phyloP scores from a whole-genome alignment of 2,329 filamentous ascomycete genomes.

The Conoideocrella luteorostrata region DNA sequence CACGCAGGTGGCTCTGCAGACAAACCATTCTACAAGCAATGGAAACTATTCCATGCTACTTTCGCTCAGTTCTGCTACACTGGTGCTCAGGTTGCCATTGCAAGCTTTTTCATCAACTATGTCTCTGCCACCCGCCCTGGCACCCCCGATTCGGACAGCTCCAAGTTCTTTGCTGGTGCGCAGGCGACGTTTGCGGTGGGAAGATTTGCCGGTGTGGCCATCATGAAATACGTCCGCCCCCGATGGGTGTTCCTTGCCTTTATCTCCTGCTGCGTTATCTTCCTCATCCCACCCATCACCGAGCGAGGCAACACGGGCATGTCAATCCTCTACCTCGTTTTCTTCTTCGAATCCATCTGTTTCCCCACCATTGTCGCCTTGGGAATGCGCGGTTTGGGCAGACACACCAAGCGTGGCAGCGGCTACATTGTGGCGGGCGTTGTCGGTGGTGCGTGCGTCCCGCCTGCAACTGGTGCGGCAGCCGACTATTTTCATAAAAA shows the following conservation, averaged over 20 bases:
- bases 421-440: slow-evolving; percentile 65
- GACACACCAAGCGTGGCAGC: slow-evolving; percentile 70
- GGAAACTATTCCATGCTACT: slow-evolving; percentile 68
- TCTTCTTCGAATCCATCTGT: slow-evolving; percentile 76
- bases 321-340: slow-evolving; percentile 59
- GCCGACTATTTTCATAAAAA: slow-evolving; percentile 45
- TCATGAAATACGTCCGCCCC: slow-evolving; percentile 63
- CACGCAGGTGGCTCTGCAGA: slow-evolving; percentile 45
- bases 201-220: slow-evolving; percentile 57
- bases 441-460: slow-evolving; percentile 65
- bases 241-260: slow-evolving; percentile 63
- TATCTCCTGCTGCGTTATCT: slow-evolving; percentile 58
- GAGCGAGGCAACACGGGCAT: slow-evolving; percentile 41
- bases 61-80: slow-evolving; percentile 75
- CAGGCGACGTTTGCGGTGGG: slow-evolving; percentile 68
- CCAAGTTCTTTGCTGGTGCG: slow-evolving; percentile 66
- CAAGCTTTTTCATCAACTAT: slow-evolving; percentile 69
- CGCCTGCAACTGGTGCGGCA: slow-evolving; percentile 62
- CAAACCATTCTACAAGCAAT: slow-evolving; percentile 63
- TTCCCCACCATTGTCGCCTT: slow-evolving; percentile 78
- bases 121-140: slow-evolving; percentile 51
- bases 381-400: slow-evolving; percentile 67
- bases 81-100: slow-evolving; percentile 63
- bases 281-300: slow-evolving; percentile 45
- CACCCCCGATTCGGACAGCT: slow-evolving; percentile 45